Evolutionary conservation across 345 rosid genomes (phyloP).

Genomic region (Sisymbrium irio): DNA sequence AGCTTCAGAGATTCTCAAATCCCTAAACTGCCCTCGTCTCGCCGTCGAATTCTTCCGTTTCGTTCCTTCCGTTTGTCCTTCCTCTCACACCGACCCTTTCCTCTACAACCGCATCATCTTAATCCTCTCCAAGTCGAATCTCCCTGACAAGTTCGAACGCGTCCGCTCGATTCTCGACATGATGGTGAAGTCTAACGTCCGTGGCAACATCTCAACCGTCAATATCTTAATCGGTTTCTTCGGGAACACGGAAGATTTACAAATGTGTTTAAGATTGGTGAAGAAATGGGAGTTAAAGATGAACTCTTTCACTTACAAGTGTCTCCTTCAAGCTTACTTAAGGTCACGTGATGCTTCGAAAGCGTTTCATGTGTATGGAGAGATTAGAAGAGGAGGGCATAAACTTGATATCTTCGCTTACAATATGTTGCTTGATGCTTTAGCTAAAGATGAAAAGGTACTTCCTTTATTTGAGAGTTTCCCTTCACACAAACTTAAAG

Average conservation of each 20-base stretch:
- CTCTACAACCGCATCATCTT: slow-evolving; percentile 67
- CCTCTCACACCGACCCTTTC: slow-evolving; percentile 56
- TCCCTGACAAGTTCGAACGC: slow-evolving; percentile 44
- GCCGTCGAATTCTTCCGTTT: slow-evolving; percentile 63
- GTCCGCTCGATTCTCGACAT: slow-evolving; percentile 49
- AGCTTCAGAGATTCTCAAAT: slow-evolving; percentile 77
- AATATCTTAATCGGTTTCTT: slow-evolving; percentile 74
- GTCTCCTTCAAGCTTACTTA: slow-evolving; percentile 74
- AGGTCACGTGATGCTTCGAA: slow-evolving; percentile 55
- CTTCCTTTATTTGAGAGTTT: slow-evolving; percentile 11
- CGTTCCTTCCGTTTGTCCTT: slow-evolving; percentile 52
- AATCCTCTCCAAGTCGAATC: slow-evolving; percentile 67
- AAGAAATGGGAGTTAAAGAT: slow-evolving; percentile 74
- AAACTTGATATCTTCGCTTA: slow-evolving; percentile 72
- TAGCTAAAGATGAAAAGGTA: slow-evolving; percentile 78
- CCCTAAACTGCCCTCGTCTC: slow-evolving; percentile 69
- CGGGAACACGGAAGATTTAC: slow-evolving; percentile 53
- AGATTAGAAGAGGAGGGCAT: slow-evolving; percentile 69
- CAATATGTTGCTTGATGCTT: slow-evolving; percentile 88
- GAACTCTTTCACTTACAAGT: slow-evolving; percentile 80
- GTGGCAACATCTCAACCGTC: slow-evolving; percentile 73
- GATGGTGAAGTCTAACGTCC: slow-evolving; percentile 52
- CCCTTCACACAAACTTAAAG: neutral
- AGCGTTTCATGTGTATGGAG: slow-evolving; percentile 58
- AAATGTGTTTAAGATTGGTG: slow-evolving; percentile 50